phyloP scores from a whole-genome alignment of 371 early-diverging fungal species.

The Homolaphlyctis polyrhiza region DNA sequence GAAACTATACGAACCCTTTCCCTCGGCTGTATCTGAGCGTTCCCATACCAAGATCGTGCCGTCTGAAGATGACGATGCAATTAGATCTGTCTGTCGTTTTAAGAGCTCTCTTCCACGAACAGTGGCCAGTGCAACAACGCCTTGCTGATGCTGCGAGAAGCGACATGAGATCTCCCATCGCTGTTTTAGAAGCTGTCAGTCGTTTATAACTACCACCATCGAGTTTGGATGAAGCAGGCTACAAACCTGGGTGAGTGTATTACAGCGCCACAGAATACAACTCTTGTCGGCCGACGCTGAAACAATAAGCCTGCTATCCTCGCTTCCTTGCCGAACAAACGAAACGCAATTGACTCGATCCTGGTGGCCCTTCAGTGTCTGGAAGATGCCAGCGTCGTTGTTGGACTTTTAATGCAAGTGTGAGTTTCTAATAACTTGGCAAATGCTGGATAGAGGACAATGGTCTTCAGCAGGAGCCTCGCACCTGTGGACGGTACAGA shows the following conservation, averaged over 20 bases:
- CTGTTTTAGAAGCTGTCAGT: background rate
- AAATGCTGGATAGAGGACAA: background rate
- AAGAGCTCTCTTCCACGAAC: conserved; percentile 41
- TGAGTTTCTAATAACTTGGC: background rate
- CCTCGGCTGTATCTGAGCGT: conserved; percentile 25
- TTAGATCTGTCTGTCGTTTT: conserved; percentile 37
- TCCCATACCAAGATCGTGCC: conserved; percentile 75
- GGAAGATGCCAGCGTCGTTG: conserved; percentile 44
- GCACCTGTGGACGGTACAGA: conserved; percentile 68
- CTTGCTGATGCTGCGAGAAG: background rate
- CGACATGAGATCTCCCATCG: background rate
- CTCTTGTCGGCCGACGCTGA: conserved; percentile 83
- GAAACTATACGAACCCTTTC: conserved; percentile 25
- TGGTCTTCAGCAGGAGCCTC: background rate
- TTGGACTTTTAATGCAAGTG: conserved; percentile 35
- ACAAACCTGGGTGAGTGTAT: conserved; percentile 11
- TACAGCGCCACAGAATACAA: conserved; percentile 66
- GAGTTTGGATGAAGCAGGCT: background rate
- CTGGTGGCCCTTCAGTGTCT: conserved; percentile 75
- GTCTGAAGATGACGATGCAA: conserved; percentile 78
- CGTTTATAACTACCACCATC: background rate
- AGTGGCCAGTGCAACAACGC: conserved; percentile 49
- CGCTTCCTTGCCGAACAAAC: conserved; percentile 56
- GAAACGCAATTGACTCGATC: conserved; percentile 74
- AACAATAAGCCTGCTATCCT: conserved; percentile 32